Evolutionary conservation across 73 alveolate genomes (phyloP), one percentile per base, ranked within the genome.

Genomic region (Paramecium tetraurelia): DNA sequence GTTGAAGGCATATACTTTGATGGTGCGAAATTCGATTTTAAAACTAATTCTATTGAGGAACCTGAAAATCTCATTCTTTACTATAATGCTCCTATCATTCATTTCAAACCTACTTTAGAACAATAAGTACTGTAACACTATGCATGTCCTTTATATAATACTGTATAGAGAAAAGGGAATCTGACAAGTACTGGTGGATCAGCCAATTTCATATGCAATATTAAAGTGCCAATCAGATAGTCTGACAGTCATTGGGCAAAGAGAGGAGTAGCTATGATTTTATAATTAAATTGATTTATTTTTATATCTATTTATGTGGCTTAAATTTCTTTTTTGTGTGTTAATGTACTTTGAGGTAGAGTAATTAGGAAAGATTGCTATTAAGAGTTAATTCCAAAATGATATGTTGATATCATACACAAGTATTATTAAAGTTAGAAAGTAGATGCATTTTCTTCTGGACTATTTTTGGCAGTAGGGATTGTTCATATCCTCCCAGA

Each of bases 141-240:
- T 80, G 36, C n/a, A 2, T 94, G 99, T 87, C 99, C 99, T 1
- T 97, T 98, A 44, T 98, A 97, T 93, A 98, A 98, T 93, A 97
- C 99, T 29, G 89, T 97, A 53, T 92, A 95, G 22, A 96, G 99
- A 95, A 97, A 95, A 89, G 99, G 98, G 0, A 86, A 18, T 44
- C 53, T 80, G 3, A 43, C 90, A 20, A 43, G 44, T 11, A 44
- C 90, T 6, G 77, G 90, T 16, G 57, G 59, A 16, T 72, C 86
- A n/a, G 57, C 53, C 12, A 80, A 80, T 46, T 80, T 44, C 86
- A 72, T 72, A 1, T 36, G 53, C 7, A 72, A 72, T 72, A 40
- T 72, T 14, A 72, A 40, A 72, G 59, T 72, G 18, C 68, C 86
- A 36, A 36, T 33, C 6, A 72, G 86, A 38, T 12, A 72, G 20